Percentiles rank a stretch among this genome's conserved stretches.
These are phyloP conservation scores for Oryza rufipogon DNA, from an alignment of 176 grass and related monocot genomes.

Conservation along the genomic window DNA sequence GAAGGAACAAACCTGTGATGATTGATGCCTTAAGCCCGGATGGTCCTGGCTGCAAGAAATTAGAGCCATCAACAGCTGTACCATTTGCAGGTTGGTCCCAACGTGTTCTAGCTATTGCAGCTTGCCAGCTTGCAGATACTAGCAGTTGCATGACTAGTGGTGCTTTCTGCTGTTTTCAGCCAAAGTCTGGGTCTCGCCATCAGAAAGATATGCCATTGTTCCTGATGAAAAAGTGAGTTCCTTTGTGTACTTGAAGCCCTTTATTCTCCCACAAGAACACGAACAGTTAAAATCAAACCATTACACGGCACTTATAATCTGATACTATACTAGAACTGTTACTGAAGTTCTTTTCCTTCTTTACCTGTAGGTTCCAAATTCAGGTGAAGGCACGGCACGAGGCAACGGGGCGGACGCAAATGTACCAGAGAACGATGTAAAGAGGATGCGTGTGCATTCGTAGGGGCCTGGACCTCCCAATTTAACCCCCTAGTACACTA, in stretches of 20 bases:
- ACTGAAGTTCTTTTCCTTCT: slow-evolving; percentile 2
- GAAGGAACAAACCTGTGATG: slow-evolving; percentile 83
- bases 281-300: background rate
- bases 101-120: background rate
- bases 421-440: slow-evolving; percentile 85
- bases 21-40: slow-evolving; percentile 83
- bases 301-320: background rate
- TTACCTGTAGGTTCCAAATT: slow-evolving; percentile 56
- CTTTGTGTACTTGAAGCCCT: background rate
- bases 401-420: slow-evolving; percentile 74
- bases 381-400: slow-evolving; percentile 26
- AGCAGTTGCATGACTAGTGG: slow-evolving; percentile 2
- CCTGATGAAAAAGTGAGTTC: slow-evolving; percentile 87
- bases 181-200: slow-evolving; percentile 93
- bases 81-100: slow-evolving; percentile 64
- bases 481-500: slow-evolving; percentile 15
- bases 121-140: slow-evolving; percentile 23
- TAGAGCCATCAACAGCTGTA: slow-evolving; percentile 67
- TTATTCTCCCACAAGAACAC: background rate
- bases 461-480: background rate
- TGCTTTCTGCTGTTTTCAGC: slow-evolving; percentile 51
- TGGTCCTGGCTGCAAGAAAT: slow-evolving; percentile 71
- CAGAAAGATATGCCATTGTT: slow-evolving; percentile 97
- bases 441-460: slow-evolving; percentile 73
- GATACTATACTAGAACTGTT: background rate